A percentile compares a stretch with the other conserved stretches of the same genome.
These are phyloP conservation scores for Vaccinium vitisidaea DNA, from an alignment of 148 eudicot genomes.

Conservation along the genomic window DNA sequence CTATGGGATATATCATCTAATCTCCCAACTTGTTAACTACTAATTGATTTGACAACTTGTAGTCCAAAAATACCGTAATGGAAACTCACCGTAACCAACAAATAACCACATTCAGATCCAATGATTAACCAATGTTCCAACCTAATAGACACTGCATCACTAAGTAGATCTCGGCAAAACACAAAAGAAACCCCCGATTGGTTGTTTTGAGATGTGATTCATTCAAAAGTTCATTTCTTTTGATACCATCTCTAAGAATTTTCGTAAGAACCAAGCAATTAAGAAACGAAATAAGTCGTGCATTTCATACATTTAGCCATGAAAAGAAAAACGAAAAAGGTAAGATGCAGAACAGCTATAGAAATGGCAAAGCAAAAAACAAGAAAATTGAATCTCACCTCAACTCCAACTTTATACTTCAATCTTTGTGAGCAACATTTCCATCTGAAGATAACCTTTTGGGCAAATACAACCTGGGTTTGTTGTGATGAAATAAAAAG, in stretches of 20 bases:
- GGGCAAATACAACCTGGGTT: background rate
- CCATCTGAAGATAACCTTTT: slow-evolving; percentile 7
- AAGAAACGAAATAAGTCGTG: background rate
- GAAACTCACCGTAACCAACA: too few species aligned
- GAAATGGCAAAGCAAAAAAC: background rate
- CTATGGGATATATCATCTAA: background rate
- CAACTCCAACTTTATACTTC: background rate
- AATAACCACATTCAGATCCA: background rate
- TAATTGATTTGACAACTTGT: too few species aligned
- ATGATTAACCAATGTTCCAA: background rate
- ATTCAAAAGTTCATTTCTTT: background rate
- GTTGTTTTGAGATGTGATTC: background rate
- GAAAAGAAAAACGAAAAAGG: background rate
- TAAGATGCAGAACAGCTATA: background rate
- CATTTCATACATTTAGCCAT: background rate
- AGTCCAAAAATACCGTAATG: too few species aligned
- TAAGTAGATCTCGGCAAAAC: background rate
- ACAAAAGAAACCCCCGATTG: background rate
- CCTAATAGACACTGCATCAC: background rate
- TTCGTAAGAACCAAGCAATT: slow-evolving; percentile 10
- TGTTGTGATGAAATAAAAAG: background rate
- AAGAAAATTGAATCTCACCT: background rate
- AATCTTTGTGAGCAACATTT: background rate
- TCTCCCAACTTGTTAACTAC: background rate
- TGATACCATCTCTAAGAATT: background rate